These are phyloP conservation scores for Arctium minus DNA, from an alignment of 129 eudicot species.

Conservation along the genomic window DNA sequence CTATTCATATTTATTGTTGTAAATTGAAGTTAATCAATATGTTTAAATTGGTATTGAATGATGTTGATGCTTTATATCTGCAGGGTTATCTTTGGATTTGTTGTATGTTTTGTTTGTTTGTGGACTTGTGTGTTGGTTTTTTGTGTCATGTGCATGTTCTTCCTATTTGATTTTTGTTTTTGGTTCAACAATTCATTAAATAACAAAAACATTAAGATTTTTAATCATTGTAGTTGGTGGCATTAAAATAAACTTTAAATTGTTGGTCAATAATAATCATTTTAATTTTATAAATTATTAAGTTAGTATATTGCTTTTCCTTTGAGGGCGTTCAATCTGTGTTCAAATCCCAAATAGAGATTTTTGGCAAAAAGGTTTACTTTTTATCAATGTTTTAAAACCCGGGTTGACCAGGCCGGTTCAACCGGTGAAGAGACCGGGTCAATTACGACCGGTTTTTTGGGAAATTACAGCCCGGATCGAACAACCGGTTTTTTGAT, in stretches of 20 bases:
- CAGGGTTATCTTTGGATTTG: slow-evolving; percentile 7
- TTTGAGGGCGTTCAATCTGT: not conserved
- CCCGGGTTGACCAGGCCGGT: too few relatives aligned
- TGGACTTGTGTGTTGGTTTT: slow-evolving; percentile 17
- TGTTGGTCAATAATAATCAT: not conserved
- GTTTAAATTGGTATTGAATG: slow-evolving; percentile 8
- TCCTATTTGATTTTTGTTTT: slow-evolving; percentile 4
- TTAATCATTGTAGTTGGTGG: not conserved
- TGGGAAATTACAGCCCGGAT: too few relatives aligned
- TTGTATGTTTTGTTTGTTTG: slow-evolving; percentile 30
- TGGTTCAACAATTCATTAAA: not conserved
- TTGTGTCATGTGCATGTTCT: slow-evolving; percentile 18
- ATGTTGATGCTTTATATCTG: slow-evolving; percentile 15
- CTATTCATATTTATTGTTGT: slow-evolving; percentile 21
- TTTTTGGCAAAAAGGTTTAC: too few relatives aligned
- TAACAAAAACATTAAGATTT: not conserved
- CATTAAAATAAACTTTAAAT: not conserved
- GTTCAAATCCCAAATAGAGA: too few relatives aligned
- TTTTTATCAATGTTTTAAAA: too few relatives aligned
- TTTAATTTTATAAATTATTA: not conserved
- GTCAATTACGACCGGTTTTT: too few relatives aligned
- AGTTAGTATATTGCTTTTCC: not conserved
- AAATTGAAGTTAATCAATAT: slow-evolving; percentile 10
- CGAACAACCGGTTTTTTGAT: too few relatives aligned
- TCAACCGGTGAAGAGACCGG: too few relatives aligned